A percentile compares a stretch with the other conserved stretches of the same genome.
phyloP scores from a whole-genome alignment of 2,329 filamentous ascomycete genomes.

The Grosmannia huntii region DNA sequence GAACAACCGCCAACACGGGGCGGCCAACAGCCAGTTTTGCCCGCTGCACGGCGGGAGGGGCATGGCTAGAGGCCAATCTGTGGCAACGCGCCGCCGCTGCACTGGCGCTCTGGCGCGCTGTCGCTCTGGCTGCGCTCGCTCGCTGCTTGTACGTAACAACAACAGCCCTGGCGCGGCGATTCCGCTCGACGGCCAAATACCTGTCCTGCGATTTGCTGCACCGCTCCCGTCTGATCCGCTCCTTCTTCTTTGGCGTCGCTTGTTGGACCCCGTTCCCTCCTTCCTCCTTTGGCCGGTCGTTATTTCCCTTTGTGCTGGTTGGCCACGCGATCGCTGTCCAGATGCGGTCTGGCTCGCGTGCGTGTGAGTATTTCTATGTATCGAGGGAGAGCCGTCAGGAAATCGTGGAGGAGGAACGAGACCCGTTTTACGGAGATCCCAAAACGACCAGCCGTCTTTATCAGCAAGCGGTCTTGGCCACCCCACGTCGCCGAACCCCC shows the following conservation, averaged over 20 bases:
- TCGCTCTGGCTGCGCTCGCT: no score
- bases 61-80: not conserved
- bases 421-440: not conserved
- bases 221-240: not conserved
- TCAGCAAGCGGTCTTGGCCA: not conserved
- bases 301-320: not conserved
- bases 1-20: not conserved
- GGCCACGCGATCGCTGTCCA: not conserved
- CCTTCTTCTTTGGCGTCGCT: not conserved
- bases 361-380: not conserved
- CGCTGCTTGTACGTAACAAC: not conserved
- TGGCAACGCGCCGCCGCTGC: not conserved
- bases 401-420: not conserved
- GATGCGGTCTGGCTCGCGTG: not conserved
- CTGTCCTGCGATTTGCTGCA: not conserved
- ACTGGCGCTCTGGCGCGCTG: not conserved
- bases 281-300: not conserved
- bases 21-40: not conserved
- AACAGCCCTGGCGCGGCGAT: no score
- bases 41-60: not conserved
- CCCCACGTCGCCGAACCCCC: not conserved
- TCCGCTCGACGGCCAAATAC: not conserved
- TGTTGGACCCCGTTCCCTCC: not conserved
- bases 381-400: not conserved
- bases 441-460: not conserved